phyloP scores from a whole-genome alignment of 2,329 filamentous ascomycete species.

The Colletotrichum sp. region DNA sequence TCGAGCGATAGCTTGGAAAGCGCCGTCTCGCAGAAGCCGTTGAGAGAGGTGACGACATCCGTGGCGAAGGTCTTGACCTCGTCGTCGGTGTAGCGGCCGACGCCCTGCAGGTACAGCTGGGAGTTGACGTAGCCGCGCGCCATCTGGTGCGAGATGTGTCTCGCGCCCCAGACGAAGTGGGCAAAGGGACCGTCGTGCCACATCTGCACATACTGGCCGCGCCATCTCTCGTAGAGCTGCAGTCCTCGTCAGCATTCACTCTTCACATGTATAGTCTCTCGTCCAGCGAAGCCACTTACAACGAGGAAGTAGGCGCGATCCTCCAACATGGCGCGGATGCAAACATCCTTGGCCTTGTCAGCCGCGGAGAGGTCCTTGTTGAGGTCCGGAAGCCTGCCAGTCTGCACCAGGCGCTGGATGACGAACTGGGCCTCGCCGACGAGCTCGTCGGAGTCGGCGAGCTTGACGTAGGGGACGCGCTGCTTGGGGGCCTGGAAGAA shows the following conservation, averaged over 20 bases:
- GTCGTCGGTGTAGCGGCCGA: constrained; percentile 20
- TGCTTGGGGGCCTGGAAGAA: constrained; percentile 23
- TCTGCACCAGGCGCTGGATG: constrained; percentile 19
- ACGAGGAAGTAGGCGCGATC: constrained; percentile 24
- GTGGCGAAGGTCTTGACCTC: constrained; percentile 22
- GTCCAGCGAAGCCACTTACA: constrained; percentile 1
- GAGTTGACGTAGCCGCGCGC: constrained; percentile 17
- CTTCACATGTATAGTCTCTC: neutral
- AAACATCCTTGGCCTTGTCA: constrained; percentile 20
- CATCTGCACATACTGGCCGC: constrained; percentile 21
- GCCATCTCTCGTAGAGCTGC: constrained; percentile 26
- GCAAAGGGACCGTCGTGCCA: constrained; percentile 23
- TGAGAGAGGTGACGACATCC: constrained; percentile 23
- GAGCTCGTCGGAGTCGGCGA: constrained; percentile 22
- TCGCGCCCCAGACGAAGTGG: constrained; percentile 20
- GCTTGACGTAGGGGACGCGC: constrained; percentile 24
- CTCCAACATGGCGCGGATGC: constrained; percentile 23
- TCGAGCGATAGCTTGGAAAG: constrained; percentile 6
- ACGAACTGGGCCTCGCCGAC: constrained; percentile 25
- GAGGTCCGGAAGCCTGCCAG: constrained; percentile 21
- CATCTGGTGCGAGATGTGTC: constrained; percentile 15
- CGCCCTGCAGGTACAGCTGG: constrained; percentile 26
- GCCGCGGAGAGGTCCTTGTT: constrained; percentile 8
- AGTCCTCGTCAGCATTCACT: neutral
- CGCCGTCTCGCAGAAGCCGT: constrained; percentile 19